Base-by-base conservation (phyloP, 2,329 filamentous ascomycete genomes). In the Talaromyces sp. region DNA sequence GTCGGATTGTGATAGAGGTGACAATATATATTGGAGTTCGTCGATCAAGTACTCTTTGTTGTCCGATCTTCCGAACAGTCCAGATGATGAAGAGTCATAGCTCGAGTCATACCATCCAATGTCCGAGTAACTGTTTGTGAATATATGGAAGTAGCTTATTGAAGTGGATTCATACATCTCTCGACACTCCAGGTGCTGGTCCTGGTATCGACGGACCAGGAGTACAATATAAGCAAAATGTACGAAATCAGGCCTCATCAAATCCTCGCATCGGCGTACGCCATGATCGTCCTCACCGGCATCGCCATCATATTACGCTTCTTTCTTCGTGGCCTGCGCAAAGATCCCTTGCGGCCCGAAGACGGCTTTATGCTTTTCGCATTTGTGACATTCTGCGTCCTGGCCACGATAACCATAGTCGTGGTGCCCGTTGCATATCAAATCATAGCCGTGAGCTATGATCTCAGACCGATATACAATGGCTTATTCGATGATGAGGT, bases 391-490 rank as follows among this genome's bases (percentile, higher is more conserved):
- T 74, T 76, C 64, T 71, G 75, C 9, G 65, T 68, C 37, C 66
- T 73, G 60, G 68, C 67, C 31, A 71, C 71, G 3, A 65, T 77
- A 37, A 80, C 79, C 62, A 71, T 80, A 57, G 68, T 74, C 6
- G 70, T 76, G 31, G 72, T 74, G 2, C 76, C 77, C 1, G 69
- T 66, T 5, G 70, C 79, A 35, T 78, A 73, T 64, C 71, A 70
- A 14, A 66, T 78, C 3, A 72, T 71, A 16, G 70, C 66, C 16
- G 68, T 75, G 11, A 37, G 60, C 43, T 41, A 65, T 4, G 74
- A 73, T 19, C 58, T 63, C 37, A 70, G 70, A 13, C 47, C 66
- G 9, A 64, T 68, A 1, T 78, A 77, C 60, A 59, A 71, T 2
- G 70, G 66, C 1, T 66, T 80, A n/a, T 56, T 68, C 64, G 45